Evolutionary conservation across 352 stramenopile genomes (phyloP).

Genomic region (Blastocystis sp.): DNA sequence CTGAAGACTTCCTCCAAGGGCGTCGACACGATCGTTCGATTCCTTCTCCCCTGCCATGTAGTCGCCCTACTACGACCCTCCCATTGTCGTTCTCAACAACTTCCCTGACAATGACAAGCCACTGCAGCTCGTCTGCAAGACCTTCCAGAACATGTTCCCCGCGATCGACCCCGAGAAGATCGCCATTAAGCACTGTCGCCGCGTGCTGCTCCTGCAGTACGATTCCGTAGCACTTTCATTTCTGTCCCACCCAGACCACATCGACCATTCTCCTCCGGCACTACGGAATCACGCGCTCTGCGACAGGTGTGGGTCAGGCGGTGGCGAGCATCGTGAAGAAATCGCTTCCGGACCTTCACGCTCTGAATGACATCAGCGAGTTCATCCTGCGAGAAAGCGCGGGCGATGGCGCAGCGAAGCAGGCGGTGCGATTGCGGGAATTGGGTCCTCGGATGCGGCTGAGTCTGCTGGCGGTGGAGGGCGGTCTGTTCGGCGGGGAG

Average conservation of each 20-base stretch:
- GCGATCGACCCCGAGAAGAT: conserved; percentile 90
- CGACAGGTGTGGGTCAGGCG: neutral
- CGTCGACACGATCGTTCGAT: conserved; percentile 67
- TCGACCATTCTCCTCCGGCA: conserved; percentile 44
- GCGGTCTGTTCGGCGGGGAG: conserved; percentile 83
- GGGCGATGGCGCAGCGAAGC: conserved; percentile 70
- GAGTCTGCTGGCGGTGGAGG: conserved; percentile 87
- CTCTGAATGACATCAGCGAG: conserved; percentile 87
- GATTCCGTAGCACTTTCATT: conserved; percentile 65
- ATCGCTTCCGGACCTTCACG: conserved; percentile 72
- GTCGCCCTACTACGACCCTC: conserved; percentile 75
- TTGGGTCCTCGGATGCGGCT: conserved; percentile 84
- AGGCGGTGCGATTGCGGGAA: conserved; percentile 78
- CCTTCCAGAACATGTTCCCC: conserved; percentile 98
- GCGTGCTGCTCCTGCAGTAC: conserved; percentile 91
- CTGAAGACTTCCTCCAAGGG: conserved; percentile 29
- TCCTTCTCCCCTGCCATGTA: neutral
- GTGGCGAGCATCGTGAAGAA: conserved; percentile 46
- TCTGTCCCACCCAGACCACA: neutral
- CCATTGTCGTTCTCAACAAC: conserved; percentile 93
- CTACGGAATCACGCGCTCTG: conserved; percentile 1
- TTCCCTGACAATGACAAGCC: conserved; percentile 75
- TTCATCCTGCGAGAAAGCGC: neutral
- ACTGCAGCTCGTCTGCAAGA: conserved; percentile 85
- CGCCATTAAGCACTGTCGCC: conserved; percentile 81